These are phyloP conservation scores for Amanita pallidorosea DNA, from an alignment of 768 basidiomycete species.

Conservation along the genomic window DNA sequence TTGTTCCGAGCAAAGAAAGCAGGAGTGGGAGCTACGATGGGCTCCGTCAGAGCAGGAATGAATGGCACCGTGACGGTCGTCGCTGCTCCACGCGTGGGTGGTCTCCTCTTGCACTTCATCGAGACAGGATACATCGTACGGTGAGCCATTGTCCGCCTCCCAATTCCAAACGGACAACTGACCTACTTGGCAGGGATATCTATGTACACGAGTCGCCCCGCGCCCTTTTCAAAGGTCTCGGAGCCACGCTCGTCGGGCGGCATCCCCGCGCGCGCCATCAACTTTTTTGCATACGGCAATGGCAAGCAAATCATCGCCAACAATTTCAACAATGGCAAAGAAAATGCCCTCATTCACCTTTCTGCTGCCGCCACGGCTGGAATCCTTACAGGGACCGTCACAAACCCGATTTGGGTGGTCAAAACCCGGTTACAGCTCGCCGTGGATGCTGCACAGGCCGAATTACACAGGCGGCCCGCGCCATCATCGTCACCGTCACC, in stretches of 20 bases:
- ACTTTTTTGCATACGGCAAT: conserved; percentile 97
- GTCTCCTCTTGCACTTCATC: conserved; percentile 20
- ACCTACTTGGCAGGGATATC: conserved; percentile 73
- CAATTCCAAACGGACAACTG: background rate
- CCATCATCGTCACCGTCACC: no score
- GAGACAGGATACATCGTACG: conserved; percentile 26
- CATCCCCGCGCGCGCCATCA: conserved; percentile 91
- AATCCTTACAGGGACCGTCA: conserved; percentile 76
- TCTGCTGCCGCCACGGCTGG: conserved; percentile 80
- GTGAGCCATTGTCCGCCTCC: conserved; percentile 28
- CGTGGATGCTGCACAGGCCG: conserved; percentile 5
- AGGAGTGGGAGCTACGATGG: conserved; percentile 13
- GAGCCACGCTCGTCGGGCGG: conserved; percentile 91
- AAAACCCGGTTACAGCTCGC: conserved; percentile 89
- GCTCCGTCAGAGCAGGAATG: no score
- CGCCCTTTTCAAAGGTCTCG: conserved; percentile 90
- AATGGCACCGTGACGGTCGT: conserved; percentile 6
- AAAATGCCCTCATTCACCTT: conserved; percentile 83
- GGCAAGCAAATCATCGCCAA: conserved; percentile 88
- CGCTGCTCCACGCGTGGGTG: no score
- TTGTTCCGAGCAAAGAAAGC: background rate
- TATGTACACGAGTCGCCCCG: conserved; percentile 79
- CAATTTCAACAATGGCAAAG: conserved; percentile 65
- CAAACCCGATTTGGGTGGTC: conserved; percentile 99
- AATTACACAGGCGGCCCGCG: background rate